Evolutionary conservation across 495 filamentous ascomycete genomes (phyloP).

Genomic region (Aspergillus campestris): DNA sequence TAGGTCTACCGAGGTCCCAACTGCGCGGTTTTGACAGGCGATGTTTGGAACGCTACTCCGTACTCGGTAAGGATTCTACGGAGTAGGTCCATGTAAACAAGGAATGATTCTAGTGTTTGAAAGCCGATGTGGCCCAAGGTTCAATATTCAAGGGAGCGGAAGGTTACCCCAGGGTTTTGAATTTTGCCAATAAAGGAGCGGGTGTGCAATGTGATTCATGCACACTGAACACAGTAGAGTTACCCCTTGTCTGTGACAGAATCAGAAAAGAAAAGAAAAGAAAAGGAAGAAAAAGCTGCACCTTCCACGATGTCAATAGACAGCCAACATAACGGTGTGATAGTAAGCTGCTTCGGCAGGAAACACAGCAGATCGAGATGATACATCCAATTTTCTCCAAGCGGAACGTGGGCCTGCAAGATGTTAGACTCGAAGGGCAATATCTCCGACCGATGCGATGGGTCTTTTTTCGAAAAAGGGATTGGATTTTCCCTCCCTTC

Average conservation of each 20-base stretch:
- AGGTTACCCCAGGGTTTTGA: neutral
- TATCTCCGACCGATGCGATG: conserved; percentile 5
- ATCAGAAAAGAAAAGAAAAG: neutral
- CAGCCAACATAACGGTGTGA: conserved; percentile 4
- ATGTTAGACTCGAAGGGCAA: conserved; percentile 5
- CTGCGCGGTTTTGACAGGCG: too few relatives aligned
- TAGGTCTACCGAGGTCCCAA: too few relatives aligned
- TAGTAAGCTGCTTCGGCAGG: conserved; percentile 8
- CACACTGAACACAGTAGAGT: neutral
- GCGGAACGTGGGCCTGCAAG: conserved; percentile 14
- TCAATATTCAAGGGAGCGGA: too few relatives aligned
- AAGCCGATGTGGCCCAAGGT: too few relatives aligned
- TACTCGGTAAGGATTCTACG: too few relatives aligned
- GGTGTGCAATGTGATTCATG: neutral
- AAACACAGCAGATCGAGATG: conserved; percentile 4
- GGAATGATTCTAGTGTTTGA: too few relatives aligned
- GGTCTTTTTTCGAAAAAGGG: neutral
- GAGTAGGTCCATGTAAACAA: too few relatives aligned
- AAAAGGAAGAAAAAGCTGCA: neutral
- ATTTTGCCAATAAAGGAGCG: neutral
- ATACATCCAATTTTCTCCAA: conserved; percentile 11
- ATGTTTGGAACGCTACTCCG: too few relatives aligned
- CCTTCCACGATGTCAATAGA: conserved; percentile 6
- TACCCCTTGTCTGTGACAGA: neutral
- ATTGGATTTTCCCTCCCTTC: neutral